Base-by-base conservation (phyloP, 192 early-diverging fungal genomes). In the Linnemannia schmuckeri region DNA sequence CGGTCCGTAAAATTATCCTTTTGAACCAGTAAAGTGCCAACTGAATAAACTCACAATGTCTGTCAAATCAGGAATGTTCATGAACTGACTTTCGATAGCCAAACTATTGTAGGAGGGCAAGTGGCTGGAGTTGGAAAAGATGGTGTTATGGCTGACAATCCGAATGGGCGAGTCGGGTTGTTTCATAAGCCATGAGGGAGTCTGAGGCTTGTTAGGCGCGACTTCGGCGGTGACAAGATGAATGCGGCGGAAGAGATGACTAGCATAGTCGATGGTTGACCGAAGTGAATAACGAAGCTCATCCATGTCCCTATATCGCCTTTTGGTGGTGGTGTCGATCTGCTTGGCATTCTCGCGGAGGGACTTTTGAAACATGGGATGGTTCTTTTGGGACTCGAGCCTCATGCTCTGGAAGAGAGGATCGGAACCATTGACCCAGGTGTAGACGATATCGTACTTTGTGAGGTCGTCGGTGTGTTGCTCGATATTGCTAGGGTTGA, bases 341-440 rank as follows among this genome's bases (percentile, higher is more conserved):
- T 27, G 47, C n/a, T 85, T 81, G 37, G 38, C 10, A n/a, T 87
- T 73, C 6, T 61, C 69, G 12, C 52, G 49, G 7, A n/a, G 54
- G 1, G 40, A 12, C 42, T 72, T 66, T 10, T 69, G 33, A 40
- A 78, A 87, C 33, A 87, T 42, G 10, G 85, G 75, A 0, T 79
- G 78, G 6, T 63, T 57, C 1, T 38, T 37, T 40, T 87, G 85
- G 27, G 33, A 24, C 18, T 74, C 66, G 10, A 22, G 33, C 37
- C 74, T 40, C 27, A 83, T 33, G 3, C 18, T n/a, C 55, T 74
- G 70, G 30, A 87, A 78, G 4, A 57, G 47, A 17, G 80, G 47
- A 46, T 90, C 89, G 0, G 86, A 88, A 37, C 89, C 89, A 74
- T 90, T 90, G 35, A 90, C 89, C 89, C 89, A 90, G 27, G 87